Conservation (phyloP, 73 alveolate species). For the Paramecium octaurelia region DNA sequence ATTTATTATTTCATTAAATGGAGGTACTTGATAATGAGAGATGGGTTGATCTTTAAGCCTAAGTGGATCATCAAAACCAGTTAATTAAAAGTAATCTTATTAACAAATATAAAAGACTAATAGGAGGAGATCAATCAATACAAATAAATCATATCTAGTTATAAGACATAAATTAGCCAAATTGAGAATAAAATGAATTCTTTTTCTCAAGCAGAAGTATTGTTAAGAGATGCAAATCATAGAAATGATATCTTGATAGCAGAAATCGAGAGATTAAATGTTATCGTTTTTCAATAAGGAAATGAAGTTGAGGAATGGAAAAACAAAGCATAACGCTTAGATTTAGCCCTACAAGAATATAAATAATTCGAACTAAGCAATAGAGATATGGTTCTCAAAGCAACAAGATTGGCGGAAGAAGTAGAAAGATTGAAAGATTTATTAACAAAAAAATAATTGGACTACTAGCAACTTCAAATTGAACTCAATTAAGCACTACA, state of each 20-base stretch:
- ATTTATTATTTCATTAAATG: background rate
- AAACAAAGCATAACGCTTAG: background rate
- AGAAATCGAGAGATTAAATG: constrained; percentile 43
- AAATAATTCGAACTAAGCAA: constrained; percentile 6
- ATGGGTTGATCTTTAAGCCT: background rate
- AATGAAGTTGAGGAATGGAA: background rate
- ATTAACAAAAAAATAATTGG: background rate
- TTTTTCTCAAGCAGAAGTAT: background rate
- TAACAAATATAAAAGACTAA: background rate
- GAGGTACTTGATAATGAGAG: background rate
- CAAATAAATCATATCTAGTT: background rate
- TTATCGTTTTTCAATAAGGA: constrained; percentile 5
- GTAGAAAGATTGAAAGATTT: constrained; percentile 39
- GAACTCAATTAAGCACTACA: background rate
- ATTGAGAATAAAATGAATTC: background rate
- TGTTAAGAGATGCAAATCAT: constrained; percentile 39
- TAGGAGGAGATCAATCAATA: background rate
- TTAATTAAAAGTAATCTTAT: background rate
- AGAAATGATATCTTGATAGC: constrained; percentile 18
- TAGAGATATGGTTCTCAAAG: constrained; percentile 31
- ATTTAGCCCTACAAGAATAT: background rate
- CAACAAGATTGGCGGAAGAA: constrained; percentile 16
- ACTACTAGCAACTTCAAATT: background rate
- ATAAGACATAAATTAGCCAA: background rate
- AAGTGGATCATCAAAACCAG: background rate